Evolutionary conservation across 2,329 filamentous ascomycete species (phyloP), one percentile per base, ranked within the genome.

Genomic region (Chalara sp.): DNA sequence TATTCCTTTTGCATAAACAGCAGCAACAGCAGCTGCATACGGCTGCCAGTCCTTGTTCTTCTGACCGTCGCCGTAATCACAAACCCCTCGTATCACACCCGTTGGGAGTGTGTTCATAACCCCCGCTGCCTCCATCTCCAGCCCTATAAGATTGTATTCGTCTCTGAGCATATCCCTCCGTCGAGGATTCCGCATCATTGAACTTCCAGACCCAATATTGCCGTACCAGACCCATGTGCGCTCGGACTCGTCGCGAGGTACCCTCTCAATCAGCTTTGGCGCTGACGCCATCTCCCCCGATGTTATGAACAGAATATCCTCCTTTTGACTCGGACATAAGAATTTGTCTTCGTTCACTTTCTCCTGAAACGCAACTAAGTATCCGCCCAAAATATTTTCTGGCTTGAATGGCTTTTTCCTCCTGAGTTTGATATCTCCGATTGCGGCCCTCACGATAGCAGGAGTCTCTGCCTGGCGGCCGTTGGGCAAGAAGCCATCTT

Each of bases 41-140:
- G 62, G 63, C 12, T 68, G 63, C 67, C 66, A 70, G 1, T 58
- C 50, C 35, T 66, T 63, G 33, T 65, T 67, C 42, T 68, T 68
- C 21, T 64, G 58, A 21, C 53, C 45, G 45, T 69, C 65, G 0
- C 49, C 65, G 30, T 70, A 69, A 46, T 69, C 63, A 46, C 65
- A 69, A 5, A 65, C 65, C 0, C 65, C 66, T 30, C 63, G 58
- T 5, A 70, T 61, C 0, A 69, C 65, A 0, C 61, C 62, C 1
- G 64, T 63, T 0, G 65, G 62, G 29, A 70, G 63, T 4, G 52
- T 53, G 13, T 68, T 66, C 63, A 67, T 65, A 0, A 54, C 62
- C 0, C 66, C 67, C 0, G 64, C 64, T 1, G 59, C 65, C 51
- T 65, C 66, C 61, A 67, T 69, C 43, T 69, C 64, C 1, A 69